Percentiles rank a stretch among this genome's conserved stretches.
These are phyloP conservation scores for Coemansia sp. DNA, from an alignment of 192 early-diverging fungal species.

Conservation along the genomic window DNA sequence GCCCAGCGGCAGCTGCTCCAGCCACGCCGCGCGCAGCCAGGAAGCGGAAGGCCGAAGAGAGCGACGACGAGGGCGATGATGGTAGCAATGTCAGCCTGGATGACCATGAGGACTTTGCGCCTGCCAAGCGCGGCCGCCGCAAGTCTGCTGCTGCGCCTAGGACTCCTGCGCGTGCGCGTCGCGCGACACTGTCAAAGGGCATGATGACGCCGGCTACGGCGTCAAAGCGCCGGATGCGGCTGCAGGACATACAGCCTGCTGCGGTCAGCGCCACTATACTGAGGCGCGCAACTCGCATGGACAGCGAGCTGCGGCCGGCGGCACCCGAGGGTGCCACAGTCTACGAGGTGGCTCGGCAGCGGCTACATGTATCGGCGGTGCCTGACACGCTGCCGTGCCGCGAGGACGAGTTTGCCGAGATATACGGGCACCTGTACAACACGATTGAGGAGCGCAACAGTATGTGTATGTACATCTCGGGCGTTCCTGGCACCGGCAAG, in stretches of 20 bases:
- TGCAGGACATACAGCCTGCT: constrained; percentile 38
- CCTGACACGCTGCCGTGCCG: constrained; percentile 91
- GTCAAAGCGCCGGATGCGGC: constrained; percentile 24
- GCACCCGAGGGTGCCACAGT: constrained; percentile 30
- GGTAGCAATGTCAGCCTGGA: constrained; percentile 4
- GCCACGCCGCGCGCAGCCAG: constrained; percentile 10
- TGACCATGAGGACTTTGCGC: constrained; percentile 3
- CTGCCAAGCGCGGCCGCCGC: constrained; percentile 1
- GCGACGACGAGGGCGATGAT: constrained; percentile 10
- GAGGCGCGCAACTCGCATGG: constrained; percentile 22
- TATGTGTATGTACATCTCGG: constrained; percentile 91
- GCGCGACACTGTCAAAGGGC: constrained; percentile 1
- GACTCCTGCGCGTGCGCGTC: constrained; percentile 4
- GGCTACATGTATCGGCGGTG: constrained; percentile 86
- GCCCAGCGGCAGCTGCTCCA: not conserved
- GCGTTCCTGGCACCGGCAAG: constrained; percentile 96
- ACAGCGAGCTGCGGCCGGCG: constrained; percentile 3
- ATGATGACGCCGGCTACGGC: constrained; percentile 4
- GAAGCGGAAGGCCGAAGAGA: constrained; percentile 3
- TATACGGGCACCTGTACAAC: constrained; percentile 68
- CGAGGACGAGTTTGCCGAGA: constrained; percentile 84
- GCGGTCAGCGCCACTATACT: constrained; percentile 29
- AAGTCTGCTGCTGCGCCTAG: not conserved
- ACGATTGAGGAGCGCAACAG: constrained; percentile 82
- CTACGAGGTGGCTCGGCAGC: constrained; percentile 66